A percentile compares a stretch with the other conserved stretches of the same genome.
phyloP scores from a whole-genome alignment of 2,329 filamentous ascomycete species.

The Neurospora sp. region DNA sequence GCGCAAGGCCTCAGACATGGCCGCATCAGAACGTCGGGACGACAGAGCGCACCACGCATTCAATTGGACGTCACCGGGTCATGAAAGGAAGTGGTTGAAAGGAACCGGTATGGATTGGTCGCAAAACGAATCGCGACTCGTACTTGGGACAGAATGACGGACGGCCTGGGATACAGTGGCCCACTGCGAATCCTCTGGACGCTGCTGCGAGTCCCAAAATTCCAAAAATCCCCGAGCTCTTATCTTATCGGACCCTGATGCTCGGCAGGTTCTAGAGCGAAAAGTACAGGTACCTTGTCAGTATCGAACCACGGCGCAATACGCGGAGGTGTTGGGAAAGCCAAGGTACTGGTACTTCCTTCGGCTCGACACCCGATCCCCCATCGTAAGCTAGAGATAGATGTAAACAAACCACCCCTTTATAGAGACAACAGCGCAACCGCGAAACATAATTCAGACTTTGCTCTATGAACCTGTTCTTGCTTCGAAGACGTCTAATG shows the following conservation, averaged over 20 bases:
- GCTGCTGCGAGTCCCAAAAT: neutral
- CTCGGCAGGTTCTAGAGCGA: neutral
- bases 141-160: neutral
- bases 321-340: neutral
- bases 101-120: neutral
- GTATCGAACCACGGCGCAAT: neutral
- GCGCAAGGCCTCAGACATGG: slow-evolving; percentile 27
- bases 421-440: neutral
- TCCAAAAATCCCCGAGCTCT: slow-evolving; percentile 1
- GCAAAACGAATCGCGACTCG: neutral
- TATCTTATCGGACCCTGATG: slow-evolving; percentile 9
- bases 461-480: too few relatives aligned
- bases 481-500: neutral
- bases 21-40: slow-evolving; percentile 21
- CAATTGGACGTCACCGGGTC: slow-evolving; percentile 15
- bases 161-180: neutral
- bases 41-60: slow-evolving; percentile 17
- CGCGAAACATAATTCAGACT: neutral
- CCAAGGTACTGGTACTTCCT: neutral
- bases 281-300: neutral
- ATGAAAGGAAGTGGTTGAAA: neutral
- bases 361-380: slow-evolving; percentile 1
- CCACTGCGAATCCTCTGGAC: neutral
- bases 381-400: neutral
- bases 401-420: neutral